Conservation (phyloP, 805 yeast species). For the Candida maesae region DNA sequence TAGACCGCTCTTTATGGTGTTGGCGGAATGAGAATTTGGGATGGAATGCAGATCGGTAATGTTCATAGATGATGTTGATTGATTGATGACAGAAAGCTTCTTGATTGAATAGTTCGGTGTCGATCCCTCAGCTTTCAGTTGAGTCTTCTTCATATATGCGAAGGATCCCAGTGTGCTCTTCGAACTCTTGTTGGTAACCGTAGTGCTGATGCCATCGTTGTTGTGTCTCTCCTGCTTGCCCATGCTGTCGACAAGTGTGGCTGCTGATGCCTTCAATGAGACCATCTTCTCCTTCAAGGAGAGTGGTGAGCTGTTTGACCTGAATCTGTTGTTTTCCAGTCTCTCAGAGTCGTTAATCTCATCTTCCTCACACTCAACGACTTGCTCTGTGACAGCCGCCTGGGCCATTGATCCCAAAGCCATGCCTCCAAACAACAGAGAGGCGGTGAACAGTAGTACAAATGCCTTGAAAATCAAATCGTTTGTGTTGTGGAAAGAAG, state of each 20-base stretch:
- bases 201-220: neutral
- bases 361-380: neutral
- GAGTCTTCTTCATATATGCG: too few species aligned
- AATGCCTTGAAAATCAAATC: conserved; percentile 9
- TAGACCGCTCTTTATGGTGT: conserved; percentile 1
- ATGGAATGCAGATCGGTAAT: conserved; percentile 1
- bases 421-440: conserved; percentile 10
- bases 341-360: neutral
- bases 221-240: conserved; percentile 3
- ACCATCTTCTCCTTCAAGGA: conserved; percentile 10
- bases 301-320: conserved; percentile 4
- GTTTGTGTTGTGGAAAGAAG: neutral
- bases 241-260: conserved; percentile 24
- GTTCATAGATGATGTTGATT: conserved; percentile 20
- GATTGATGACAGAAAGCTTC: conserved; percentile 23
- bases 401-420: conserved; percentile 11
- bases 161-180: conserved; percentile 1
- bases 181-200: conserved; percentile 4
- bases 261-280: conserved; percentile 27
- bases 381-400: conserved; percentile 1
- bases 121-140: neutral
- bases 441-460: conserved; percentile 6
- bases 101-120: conserved; percentile 18
- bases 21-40: conserved; percentile 2
- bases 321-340: neutral